phyloP scores from a whole-genome alignment of 345 rosid species.

The Psidium friedrichsthalianum region DNA sequence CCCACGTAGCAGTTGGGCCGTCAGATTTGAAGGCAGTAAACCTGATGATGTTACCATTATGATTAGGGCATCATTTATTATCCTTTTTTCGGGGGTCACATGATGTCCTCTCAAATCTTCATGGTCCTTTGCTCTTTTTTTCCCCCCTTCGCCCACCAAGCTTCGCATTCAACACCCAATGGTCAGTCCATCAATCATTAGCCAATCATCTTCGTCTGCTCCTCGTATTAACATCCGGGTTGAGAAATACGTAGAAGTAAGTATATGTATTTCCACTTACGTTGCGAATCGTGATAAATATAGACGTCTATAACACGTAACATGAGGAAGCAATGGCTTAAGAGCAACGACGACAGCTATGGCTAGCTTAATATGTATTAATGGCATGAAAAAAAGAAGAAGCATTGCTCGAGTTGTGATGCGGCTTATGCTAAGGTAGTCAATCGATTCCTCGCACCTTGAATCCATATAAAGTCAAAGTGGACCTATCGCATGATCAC shows the following conservation, averaged over 20 bases:
- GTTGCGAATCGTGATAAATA: not conserved
- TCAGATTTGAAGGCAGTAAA: not conserved
- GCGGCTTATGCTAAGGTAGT: fast-evolving
- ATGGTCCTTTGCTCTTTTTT: not conserved
- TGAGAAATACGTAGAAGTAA: not conserved
- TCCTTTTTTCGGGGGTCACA: not conserved
- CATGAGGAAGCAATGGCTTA: fast-evolving
- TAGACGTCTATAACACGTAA: not conserved
- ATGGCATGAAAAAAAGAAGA: no score
- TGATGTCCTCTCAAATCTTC: not conserved
- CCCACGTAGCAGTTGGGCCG: not conserved
- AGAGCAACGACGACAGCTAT: not conserved
- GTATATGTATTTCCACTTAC: not conserved
- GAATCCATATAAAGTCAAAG: fast-evolving
- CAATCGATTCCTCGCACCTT: not conserved
- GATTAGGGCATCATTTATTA: not conserved
- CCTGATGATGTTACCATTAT: not conserved
- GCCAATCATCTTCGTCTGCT: not conserved
- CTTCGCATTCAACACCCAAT: not conserved
- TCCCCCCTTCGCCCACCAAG: not conserved
- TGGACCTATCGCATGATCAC: not conserved
- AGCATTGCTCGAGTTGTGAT: no score
- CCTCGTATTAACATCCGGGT: not conserved
- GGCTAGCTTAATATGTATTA: no score
- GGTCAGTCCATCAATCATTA: not conserved